Conservation (phyloP, 75 land plant genomes). For the Larix kaempferi region DNA sequence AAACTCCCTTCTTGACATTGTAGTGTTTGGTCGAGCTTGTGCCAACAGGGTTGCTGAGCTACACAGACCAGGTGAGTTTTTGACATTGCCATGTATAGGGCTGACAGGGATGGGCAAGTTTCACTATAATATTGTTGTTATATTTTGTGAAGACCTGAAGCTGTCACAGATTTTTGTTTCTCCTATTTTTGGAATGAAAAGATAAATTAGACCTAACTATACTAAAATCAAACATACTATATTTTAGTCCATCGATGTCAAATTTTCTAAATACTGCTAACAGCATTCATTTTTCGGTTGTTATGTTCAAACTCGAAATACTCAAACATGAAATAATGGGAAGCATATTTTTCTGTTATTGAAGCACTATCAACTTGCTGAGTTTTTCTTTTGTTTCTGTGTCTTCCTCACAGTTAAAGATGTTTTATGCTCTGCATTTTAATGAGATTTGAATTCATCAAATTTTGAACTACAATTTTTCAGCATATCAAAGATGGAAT, state of each 20-base stretch:
- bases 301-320: neutral
- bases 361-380: neutral
- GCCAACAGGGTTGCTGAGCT: constrained; percentile 93
- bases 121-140: neutral
- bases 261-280: neutral
- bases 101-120: neutral
- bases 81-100: neutral
- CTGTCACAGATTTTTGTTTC: neutral
- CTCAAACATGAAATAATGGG: too few species aligned
- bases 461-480: neutral
- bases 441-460: neutral
- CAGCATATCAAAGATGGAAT: neutral
- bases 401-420: neutral
- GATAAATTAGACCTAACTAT: neutral
- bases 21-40: constrained; percentile 98
- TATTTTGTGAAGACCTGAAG: neutral
- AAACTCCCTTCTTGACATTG: constrained; percentile 97
- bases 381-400: neutral
- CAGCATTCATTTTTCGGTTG: neutral
- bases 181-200: neutral
- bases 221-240: neutral
- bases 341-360: neutral
- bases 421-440: neutral
- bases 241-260: neutral
- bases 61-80: constrained; percentile 66